Conservation (phyloP, 257 asterid genomes). For the Solanum okadae region DNA sequence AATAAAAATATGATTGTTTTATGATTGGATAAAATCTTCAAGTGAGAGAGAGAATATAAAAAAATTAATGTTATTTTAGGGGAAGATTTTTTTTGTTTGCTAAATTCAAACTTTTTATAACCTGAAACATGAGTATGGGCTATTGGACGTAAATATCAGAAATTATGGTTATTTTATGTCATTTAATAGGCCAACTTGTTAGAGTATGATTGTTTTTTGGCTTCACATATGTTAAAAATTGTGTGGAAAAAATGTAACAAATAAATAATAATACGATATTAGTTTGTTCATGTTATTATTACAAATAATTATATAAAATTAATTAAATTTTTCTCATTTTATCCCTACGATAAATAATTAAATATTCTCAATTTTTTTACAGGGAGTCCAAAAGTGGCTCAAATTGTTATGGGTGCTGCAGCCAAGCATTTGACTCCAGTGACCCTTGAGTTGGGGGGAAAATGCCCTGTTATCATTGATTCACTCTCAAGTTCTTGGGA, state of each 20-base stretch:
- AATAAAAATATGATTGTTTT: too few relatives aligned
- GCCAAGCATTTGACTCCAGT: conserved; percentile 73
- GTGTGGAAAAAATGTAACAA: neutral
- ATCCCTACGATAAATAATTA: too few relatives aligned
- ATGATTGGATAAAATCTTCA: too few relatives aligned
- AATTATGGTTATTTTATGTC: neutral
- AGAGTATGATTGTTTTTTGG: neutral
- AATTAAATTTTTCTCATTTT: too few relatives aligned
- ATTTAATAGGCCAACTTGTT: neutral
- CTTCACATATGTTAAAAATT: neutral
- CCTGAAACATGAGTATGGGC: neutral
- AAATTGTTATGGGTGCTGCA: conserved; percentile 55
- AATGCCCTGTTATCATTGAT: conserved; percentile 75
- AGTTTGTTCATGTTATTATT: too few relatives aligned
- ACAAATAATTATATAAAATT: too few relatives aligned
- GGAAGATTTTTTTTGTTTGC: too few relatives aligned
- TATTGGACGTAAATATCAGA: neutral
- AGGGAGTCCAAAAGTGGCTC: conserved; percentile 57
- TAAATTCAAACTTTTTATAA: too few relatives aligned
- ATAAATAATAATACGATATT: too few relatives aligned
- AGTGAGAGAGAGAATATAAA: too few relatives aligned
- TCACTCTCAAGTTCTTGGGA: conserved; percentile 52
- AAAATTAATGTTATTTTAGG: too few relatives aligned
- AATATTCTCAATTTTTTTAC: neutral
- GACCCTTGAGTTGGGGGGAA: conserved; percentile 69